Evolutionary conservation across 2,329 filamentous ascomycete species (phyloP).

Genomic region (Colletotrichum sp.): DNA sequence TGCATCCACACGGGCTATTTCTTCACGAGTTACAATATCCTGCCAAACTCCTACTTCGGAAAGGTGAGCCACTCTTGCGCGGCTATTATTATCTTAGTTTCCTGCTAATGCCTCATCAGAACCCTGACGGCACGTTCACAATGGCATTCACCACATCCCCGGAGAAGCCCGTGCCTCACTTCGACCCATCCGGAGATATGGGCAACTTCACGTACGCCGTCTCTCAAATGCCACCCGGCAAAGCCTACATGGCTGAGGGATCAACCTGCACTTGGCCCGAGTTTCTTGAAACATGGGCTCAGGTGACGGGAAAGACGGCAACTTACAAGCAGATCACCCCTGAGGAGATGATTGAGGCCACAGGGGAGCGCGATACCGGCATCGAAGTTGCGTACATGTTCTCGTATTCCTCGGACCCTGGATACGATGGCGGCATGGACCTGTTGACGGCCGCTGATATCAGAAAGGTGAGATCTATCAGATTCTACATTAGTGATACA

Average conservation of each 20-base stretch:
- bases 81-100: conserved; percentile 26
- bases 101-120: neutral
- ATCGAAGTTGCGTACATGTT: conserved; percentile 53
- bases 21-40: conserved; percentile 50
- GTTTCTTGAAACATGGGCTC: conserved; percentile 47
- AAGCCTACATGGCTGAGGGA: conserved; percentile 53
- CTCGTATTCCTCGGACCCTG: conserved; percentile 49
- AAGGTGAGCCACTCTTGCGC: conserved; percentile 36
- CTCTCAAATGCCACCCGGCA: conserved; percentile 52
- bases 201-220: conserved; percentile 55
- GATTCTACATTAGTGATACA: fast-evolving
- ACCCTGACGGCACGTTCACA: conserved; percentile 44
- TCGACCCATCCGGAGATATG: conserved; percentile 51
- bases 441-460: conserved; percentile 49
- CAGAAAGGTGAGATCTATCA: conserved; percentile 38
- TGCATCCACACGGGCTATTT: conserved; percentile 57
- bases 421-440: conserved; percentile 52
- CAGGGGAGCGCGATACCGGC: conserved; percentile 44
- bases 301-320: conserved; percentile 35
- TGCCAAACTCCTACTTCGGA: conserved; percentile 49
- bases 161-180: conserved; percentile 43
- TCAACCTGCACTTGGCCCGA: conserved; percentile 51
- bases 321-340: conserved; percentile 43
- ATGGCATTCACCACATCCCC: conserved; percentile 52
- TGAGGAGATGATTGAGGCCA: conserved; percentile 43